phyloP scores from a whole-genome alignment of 331 rosid genomes.

The Rosa hybrid region DNA sequence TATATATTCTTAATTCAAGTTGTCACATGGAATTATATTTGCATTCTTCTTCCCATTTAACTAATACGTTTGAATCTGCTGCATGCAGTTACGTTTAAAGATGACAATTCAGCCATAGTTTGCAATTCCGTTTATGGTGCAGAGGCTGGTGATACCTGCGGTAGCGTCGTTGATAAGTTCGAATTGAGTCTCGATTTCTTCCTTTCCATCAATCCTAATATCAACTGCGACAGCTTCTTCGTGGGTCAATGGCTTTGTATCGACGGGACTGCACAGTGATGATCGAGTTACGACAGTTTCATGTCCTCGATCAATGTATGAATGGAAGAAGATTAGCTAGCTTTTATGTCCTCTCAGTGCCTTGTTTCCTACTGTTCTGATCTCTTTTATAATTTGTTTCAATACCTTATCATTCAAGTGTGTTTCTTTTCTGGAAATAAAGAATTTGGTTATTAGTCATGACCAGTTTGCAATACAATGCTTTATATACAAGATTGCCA shows the following conservation, averaged over 20 bases:
- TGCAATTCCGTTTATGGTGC: slow-evolving; percentile 15
- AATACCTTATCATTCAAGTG: too few relatives aligned
- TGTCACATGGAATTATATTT: too few relatives aligned
- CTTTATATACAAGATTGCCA: too few relatives aligned
- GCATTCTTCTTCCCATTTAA: neutral
- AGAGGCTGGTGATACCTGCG: slow-evolving; percentile 20
- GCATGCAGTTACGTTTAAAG: neutral
- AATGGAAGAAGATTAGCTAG: neutral
- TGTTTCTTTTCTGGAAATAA: too few relatives aligned
- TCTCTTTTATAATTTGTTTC: too few relatives aligned
- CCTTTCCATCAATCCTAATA: slow-evolving; percentile 13
- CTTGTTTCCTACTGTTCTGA: too few relatives aligned
- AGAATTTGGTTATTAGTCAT: too few relatives aligned
- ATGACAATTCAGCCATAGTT: neutral
- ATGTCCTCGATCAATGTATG: neutral
- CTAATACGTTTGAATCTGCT: neutral
- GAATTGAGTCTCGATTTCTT: neutral
- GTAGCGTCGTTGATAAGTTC: neutral
- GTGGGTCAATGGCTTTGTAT: slow-evolving; percentile 31
- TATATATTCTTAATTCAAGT: too few relatives aligned
- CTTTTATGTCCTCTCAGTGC: neutral
- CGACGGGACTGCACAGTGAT: neutral
- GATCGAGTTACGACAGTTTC: neutral
- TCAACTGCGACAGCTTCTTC: slow-evolving; percentile 18
- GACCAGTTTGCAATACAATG: too few relatives aligned